Evolutionary conservation across 331 rosid genomes (phyloP).

Genomic region (Prunus yedoensis): DNA sequence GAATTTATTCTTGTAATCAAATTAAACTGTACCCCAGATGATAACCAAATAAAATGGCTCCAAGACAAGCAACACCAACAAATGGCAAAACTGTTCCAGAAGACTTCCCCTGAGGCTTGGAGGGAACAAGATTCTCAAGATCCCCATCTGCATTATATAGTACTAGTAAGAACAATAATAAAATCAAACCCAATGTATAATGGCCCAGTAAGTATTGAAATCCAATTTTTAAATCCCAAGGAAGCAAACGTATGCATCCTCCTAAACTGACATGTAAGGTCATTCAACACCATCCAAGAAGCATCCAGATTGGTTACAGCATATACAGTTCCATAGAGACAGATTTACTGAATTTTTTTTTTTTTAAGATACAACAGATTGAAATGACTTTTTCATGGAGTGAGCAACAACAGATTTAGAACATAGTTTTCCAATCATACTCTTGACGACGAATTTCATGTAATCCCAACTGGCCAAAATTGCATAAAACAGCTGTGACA

Average conservation of each 20-base stretch:
- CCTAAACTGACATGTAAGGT: neutral
- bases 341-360: neutral
- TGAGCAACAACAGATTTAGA: neutral
- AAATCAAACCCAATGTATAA: conserved; percentile 13
- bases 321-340: neutral
- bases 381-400: neutral
- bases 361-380: too few relatives aligned
- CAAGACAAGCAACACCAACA: conserved; percentile 97
- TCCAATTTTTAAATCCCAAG: conserved; percentile 1
- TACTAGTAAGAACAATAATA: conserved; percentile 18
- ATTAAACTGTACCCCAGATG: conserved; percentile 75
- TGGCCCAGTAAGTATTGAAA: neutral
- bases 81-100: conserved; percentile 91
- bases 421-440: neutral
- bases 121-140: conserved; percentile 47
- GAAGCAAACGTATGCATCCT: neutral
- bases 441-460: neutral
- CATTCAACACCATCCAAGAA: neutral
- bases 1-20: neutral
- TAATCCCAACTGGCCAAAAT: neutral
- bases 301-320: neutral
- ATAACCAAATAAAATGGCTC: conserved; percentile 96
- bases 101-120: conserved; percentile 58
- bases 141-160: conserved; percentile 63
- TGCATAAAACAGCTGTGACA: neutral